Base-by-base conservation (phyloP, 1,284 basidiomycete species). In the Microbotryum violaceum region DNA sequence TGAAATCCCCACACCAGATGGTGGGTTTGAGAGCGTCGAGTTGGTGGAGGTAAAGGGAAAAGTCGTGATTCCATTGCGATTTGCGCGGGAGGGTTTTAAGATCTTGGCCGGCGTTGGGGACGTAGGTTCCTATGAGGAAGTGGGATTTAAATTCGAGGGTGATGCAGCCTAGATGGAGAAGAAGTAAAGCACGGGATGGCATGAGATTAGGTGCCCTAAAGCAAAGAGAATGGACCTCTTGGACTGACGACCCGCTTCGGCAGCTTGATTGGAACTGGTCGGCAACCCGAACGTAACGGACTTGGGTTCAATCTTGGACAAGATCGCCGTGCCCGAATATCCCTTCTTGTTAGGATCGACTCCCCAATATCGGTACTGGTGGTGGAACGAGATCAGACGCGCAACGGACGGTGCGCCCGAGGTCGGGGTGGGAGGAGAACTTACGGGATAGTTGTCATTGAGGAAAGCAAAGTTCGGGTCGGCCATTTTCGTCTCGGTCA, bases 1-100 rank as follows among this genome's bases (percentile, higher is more conserved):
- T 93, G 65, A 92, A 72, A 74, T 93, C 90, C 29, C 90, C 90
- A n/a, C 82, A 80, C 90, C 90, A 93, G 61, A 93, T 86, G 12
- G 92, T 85, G 4, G 89, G 85, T 70, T 92, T 92, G 70, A 81
- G 82, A 62, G 78, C 80, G 74, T 91, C 87, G 14, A 91, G 78
- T 23, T 82, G 79, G 4, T 82, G 82, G 20, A 92, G 79, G 71
- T 91, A 86, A 2, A 76, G 68, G 56, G 86, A 83, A 70, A 91
- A 89, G 70, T 89, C 84, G 18, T 74, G 73, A 63, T 89, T 87
- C 88, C 89, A 91, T 48, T 47, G 20, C 23, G 25, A 45, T 25
- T 64, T 62, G n/a, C 52, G 57, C 5, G 52, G 9, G 2, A 37
- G 54, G 4, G 27, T 68, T 82, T 91, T 90, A 51, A 93, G 78